Evolutionary conservation across 306 rosid species (phyloP), one percentile per base, ranked within the genome.

Genomic region (Glycine latifolia): DNA sequence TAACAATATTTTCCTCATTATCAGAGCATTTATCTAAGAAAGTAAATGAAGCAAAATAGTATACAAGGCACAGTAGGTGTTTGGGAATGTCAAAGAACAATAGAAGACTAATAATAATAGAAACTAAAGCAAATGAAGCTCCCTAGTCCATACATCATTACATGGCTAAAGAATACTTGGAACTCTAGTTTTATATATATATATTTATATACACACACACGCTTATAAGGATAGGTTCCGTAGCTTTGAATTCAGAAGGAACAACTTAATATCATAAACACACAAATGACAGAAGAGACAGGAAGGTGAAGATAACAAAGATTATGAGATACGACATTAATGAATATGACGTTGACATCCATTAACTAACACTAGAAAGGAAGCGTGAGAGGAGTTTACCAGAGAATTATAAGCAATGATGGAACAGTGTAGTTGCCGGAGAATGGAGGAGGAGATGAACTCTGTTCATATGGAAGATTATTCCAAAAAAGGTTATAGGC

Each of bases 161-260:
- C 33, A 71, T n/a, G 7, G 77, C 17, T 43, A 61, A 77, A 46
- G 33, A 77, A 61, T 20, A 76, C 31, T 41, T 41, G 37, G 37
- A 43, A 52, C 58, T 47, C 65, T 41, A 50, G 49, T 35, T 37
- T 61, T 3, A 26, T 26, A 26, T 26, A 26, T 26, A 26, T 26
- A 26, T 26, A 26, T 26, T 0, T 1, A 26, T 1, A 26, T 1
- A 26, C 31, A 26, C 31, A 26, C 31, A 26, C 31, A 26, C 31
- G 26, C 7, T 16, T 69, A 78, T 43, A 48, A 52, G 46, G 84
- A 68, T 81, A 67, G 83, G 75, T 83, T 78, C 81, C 76, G 67
- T 52, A 17, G 47, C 60, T 73, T 75, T 82, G 73, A 81, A 46
- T 26, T 33, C 79, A 26, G 55, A 83, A 75, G 26, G 13, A 67